A percentile compares a stretch with the other conserved stretches of the same genome.
Conservation (phyloP, 1,284 basidiomycete genomes). For the Lignosus rhinocerotis region DNA sequence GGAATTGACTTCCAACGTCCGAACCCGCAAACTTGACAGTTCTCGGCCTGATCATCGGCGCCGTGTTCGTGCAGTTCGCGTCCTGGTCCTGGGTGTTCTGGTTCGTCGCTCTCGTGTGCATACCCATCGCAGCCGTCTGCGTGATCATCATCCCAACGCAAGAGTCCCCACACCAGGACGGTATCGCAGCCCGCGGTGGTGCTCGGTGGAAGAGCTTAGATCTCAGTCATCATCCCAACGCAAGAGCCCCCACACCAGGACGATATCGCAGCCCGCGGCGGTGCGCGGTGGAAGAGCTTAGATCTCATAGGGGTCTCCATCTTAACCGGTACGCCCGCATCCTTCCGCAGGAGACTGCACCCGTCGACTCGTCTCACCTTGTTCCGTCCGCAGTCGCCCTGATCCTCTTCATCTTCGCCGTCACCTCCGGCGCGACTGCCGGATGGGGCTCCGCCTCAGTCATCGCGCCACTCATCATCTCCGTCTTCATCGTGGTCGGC, state of each 20-base stretch:
- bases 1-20: background rate
- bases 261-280: constrained; percentile 1
- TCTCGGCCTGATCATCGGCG: constrained; percentile 45
- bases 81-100: constrained; percentile 50
- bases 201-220: constrained; percentile 39
- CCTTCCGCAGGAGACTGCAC: background rate
- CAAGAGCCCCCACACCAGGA: constrained; percentile 18
- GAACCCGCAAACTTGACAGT: constrained; percentile 33
- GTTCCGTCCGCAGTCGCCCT: constrained; percentile 26
- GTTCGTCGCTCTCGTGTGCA: constrained; percentile 41
- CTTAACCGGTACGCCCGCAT: constrained; percentile 35
- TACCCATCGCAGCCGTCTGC: constrained; percentile 37
- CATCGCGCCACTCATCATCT: constrained; percentile 44
- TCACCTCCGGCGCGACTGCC: constrained; percentile 45
- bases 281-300: constrained; percentile 35
- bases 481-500: constrained; percentile 37
- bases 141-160: constrained; percentile 37
- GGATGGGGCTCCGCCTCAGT: constrained; percentile 46
- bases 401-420: constrained; percentile 48
- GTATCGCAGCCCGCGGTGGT: constrained; percentile 2
- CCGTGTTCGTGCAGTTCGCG: constrained; percentile 42
- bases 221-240: too few species aligned
- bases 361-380: background rate
- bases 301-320: constrained; percentile 42
- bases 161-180: constrained; percentile 8